Evolutionary conservation across 495 filamentous ascomycete genomes (phyloP).

Genomic region (Penicillium samsonianum): DNA sequence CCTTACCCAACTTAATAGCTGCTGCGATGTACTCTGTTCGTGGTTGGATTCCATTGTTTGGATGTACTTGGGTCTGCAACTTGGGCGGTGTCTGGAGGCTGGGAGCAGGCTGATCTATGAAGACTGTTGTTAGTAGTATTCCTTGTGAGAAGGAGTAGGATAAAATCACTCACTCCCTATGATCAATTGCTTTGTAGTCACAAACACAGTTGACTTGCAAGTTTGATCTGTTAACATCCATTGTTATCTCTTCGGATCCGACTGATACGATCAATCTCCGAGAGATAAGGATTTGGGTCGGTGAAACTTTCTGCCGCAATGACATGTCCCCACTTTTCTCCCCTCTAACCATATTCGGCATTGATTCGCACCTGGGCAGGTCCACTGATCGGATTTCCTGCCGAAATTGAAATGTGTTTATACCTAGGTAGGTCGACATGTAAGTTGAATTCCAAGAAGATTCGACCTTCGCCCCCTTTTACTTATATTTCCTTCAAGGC

Average conservation of each 20-base stretch:
- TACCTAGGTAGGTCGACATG: no score
- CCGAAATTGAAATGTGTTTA: neutral
- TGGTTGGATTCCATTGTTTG: neutral
- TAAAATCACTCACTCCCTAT: neutral
- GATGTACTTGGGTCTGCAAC: neutral
- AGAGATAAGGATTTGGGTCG: neutral
- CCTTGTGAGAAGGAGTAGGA: neutral
- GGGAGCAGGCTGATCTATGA: neutral
- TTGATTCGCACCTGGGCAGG: neutral
- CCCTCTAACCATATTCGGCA: neutral
- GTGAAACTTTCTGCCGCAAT: no score
- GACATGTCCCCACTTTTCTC: neutral
- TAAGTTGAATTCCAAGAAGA: neutral
- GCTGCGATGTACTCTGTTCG: neutral
- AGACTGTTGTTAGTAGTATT: neutral
- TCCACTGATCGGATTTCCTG: neutral
- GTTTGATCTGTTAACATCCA: no score
- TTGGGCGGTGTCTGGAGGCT: neutral
- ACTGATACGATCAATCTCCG: conserved; percentile 4
- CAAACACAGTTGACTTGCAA: no score
- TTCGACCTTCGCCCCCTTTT: neutral
- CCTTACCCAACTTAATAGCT: neutral
- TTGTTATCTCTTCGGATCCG: conserved; percentile 1
- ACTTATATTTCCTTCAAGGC: neutral
- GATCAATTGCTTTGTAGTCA: neutral